A percentile compares a stretch with the other conserved stretches of the same genome.
Conservation (phyloP, 2,329 filamentous ascomycete species). For the Penicillium glabrum region DNA sequence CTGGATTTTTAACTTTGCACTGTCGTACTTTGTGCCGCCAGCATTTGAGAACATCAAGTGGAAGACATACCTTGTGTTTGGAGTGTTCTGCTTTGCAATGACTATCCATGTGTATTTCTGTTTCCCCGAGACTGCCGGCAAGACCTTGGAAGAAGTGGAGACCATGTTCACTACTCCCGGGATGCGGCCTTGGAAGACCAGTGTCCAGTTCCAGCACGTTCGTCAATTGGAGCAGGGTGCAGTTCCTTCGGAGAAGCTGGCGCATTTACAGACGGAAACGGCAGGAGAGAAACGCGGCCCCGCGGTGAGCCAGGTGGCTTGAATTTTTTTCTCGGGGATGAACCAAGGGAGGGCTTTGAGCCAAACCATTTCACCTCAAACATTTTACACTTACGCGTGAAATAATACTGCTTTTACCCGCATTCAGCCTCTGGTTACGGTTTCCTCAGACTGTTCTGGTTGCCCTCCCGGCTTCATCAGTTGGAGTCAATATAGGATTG, state of each 20-base stretch:
- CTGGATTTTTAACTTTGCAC: slow-evolving; percentile 61
- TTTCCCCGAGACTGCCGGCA: slow-evolving; percentile 50
- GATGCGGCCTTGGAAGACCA: slow-evolving; percentile 19
- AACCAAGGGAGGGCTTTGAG: not conserved
- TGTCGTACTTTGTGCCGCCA: slow-evolving; percentile 58
- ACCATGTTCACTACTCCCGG: slow-evolving; percentile 56
- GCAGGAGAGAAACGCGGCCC: not conserved
- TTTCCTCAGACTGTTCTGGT: not conserved
- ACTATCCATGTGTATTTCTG: slow-evolving; percentile 65
- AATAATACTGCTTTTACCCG: not conserved
- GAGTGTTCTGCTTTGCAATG: slow-evolving; percentile 66
- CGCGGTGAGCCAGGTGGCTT: not conserved
- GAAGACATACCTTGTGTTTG: slow-evolving; percentile 72
- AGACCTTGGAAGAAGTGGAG: slow-evolving; percentile 75
- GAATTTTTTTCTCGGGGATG: not conserved
- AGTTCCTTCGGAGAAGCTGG: slow-evolving; percentile 12
- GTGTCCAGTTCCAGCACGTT: slow-evolving; percentile 18
- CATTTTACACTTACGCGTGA: not conserved
- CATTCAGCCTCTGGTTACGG: not conserved
- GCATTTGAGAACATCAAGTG: slow-evolving; percentile 57
- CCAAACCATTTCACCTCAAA: not conserved
- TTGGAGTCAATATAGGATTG: not conserved
- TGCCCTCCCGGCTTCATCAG: not conserved
- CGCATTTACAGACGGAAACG: slow-evolving; percentile 12
- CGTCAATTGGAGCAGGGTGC: slow-evolving; percentile 15